Conservation (phyloP, 805 yeast species). For the Ascoidea rubescens region DNA sequence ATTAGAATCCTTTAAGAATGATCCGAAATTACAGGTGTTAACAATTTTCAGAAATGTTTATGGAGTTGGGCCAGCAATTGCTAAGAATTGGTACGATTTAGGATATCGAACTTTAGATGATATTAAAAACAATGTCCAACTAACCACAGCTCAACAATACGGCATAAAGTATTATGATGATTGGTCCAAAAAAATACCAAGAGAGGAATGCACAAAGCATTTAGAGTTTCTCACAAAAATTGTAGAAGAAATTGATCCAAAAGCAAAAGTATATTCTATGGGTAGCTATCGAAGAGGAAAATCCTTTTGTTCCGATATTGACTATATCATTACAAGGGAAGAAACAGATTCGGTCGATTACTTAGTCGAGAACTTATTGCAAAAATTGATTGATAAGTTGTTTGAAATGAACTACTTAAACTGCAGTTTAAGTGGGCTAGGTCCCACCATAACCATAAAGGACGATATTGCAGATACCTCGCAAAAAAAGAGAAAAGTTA, state of each 20-base stretch:
- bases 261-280: conserved; percentile 24
- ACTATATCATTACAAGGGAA: conserved; percentile 28
- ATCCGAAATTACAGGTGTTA: conserved; percentile 16
- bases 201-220: conserved; percentile 30
- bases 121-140: conserved; percentile 16
- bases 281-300: conserved; percentile 41
- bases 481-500: conserved; percentile 2
- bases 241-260: conserved; percentile 20
- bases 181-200: conserved; percentile 28
- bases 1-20: conserved; percentile 13
- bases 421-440: conserved; percentile 12
- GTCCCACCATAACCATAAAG: not conserved
- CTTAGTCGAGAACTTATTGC: conserved; percentile 8
- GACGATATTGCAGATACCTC: conserved; percentile 10
- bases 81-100: conserved; percentile 25
- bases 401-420: conserved; percentile 15
- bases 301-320: conserved; percentile 37
- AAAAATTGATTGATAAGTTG: conserved; percentile 14
- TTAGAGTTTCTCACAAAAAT: conserved; percentile 17
- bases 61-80: conserved; percentile 34
- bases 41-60: conserved; percentile 25
- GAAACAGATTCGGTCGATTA: conserved; percentile 15
- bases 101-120: conserved; percentile 27
- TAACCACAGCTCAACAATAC: conserved; percentile 16
- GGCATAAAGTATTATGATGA: conserved; percentile 36